Evolutionary conservation across 78 protist species (phyloP).

Genomic region (Dictyostelium discoideum): DNA sequence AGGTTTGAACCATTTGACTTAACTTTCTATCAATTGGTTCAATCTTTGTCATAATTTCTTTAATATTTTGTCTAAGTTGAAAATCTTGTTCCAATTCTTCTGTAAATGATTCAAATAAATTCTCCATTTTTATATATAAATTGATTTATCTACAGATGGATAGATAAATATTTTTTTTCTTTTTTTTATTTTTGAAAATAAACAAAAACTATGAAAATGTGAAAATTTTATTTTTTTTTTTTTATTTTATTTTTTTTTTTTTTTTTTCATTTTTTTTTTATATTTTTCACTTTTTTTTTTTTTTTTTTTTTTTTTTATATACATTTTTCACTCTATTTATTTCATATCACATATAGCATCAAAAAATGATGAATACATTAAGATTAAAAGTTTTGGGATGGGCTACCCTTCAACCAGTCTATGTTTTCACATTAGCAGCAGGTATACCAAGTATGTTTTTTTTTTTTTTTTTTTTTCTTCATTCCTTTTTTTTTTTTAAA

Average conservation of each 20-base stretch:
- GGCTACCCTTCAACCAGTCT: neutral
- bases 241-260: neutral
- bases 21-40: constrained; percentile 44
- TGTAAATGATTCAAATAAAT: constrained; percentile 18
- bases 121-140: neutral
- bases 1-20: neutral
- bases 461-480: too few relatives aligned
- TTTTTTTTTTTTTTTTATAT: neutral
- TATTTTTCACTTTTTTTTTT: neutral
- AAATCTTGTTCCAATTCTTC: constrained; percentile 45
- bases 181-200: neutral
- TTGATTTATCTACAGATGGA: too few relatives aligned
- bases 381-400: constrained; percentile 7
- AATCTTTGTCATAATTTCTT: constrained; percentile 7
- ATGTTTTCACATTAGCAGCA: neutral
- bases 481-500: neutral
- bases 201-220: neutral
- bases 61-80: constrained; percentile 55
- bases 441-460: neutral
- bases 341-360: neutral
- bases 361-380: neutral
- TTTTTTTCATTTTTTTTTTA: too few relatives aligned
- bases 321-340: neutral
- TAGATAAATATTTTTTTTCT: neutral
- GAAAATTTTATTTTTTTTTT: neutral